Conservation (phyloP, 2,329 filamentous ascomycete genomes). For the Pseudogymnoascus sp. region DNA sequence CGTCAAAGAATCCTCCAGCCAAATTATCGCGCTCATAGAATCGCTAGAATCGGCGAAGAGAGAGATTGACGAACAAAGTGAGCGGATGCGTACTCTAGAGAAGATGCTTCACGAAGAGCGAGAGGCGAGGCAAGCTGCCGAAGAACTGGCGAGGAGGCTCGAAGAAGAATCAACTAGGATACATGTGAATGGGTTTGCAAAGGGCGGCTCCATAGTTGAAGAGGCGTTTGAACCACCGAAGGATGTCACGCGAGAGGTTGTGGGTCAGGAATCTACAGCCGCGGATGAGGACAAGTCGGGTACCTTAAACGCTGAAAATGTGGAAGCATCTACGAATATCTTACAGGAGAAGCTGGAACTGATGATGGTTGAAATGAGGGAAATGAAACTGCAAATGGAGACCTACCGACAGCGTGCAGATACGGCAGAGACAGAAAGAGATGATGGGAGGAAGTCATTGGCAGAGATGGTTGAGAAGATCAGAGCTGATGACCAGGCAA, state of each 20-base stretch:
- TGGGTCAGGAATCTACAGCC: not conserved
- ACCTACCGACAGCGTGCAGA: conserved; percentile 70
- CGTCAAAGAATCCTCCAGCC: conserved; percentile 50
- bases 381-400: conserved; percentile 72
- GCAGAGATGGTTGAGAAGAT: conserved; percentile 84
- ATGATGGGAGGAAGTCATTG: conserved; percentile 62
- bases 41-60: conserved; percentile 75
- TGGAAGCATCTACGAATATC: conserved; percentile 33
- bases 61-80: conserved; percentile 75
- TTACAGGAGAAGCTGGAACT: conserved; percentile 65
- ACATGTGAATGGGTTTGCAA: conserved; percentile 33
- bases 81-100: conserved; percentile 74
- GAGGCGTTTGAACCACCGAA: conserved; percentile 37
- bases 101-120: conserved; percentile 69
- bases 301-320: conserved; percentile 21
- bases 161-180: conserved; percentile 46
- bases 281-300: conserved; percentile 15
- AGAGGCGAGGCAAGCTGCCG: conserved; percentile 71
- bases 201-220: conserved; percentile 34
- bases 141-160: conserved; percentile 67
- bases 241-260: conserved; percentile 24
- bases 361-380: conserved; percentile 72
- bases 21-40: conserved; percentile 77
- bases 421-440: conserved; percentile 68
- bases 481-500: conserved; percentile 54